phyloP scores from a whole-genome alignment of 164 flowering plant species.

The Tinospora cordifolia region DNA sequence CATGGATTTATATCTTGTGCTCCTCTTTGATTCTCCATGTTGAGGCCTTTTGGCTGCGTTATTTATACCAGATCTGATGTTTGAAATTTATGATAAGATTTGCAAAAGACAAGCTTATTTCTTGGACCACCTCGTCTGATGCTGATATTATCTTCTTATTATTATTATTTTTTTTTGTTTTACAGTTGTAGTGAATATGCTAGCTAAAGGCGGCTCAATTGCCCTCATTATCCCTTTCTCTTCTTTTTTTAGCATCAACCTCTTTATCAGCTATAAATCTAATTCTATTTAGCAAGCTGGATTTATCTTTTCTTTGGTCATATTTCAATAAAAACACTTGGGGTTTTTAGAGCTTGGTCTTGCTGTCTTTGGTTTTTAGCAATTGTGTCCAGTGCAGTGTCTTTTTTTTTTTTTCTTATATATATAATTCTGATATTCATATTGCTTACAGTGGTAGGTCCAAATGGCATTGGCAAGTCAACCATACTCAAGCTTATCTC shows the following conservation, averaged over 20 bases:
- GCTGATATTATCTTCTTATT: background rate
- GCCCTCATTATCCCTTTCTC: too few species aligned
- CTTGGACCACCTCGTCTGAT: background rate
- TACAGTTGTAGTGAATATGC: too few species aligned
- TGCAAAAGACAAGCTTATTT: too few species aligned
- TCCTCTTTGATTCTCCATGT: background rate
- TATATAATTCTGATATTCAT: background rate
- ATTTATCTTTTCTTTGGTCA: background rate
- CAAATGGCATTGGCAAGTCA: slow-evolving; percentile 98
- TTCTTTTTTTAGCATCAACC: too few species aligned
- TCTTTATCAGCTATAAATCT: background rate
- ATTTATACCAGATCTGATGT: too few species aligned
- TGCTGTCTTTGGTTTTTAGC: background rate
- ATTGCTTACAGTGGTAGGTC: slow-evolving; percentile 79
- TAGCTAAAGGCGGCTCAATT: too few species aligned
- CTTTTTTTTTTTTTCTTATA: background rate
- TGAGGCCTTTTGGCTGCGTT: background rate
- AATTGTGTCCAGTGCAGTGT: too few species aligned
- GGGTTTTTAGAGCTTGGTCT: background rate
- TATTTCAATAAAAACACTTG: background rate
- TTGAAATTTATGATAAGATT: too few species aligned
- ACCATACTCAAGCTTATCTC: slow-evolving; percentile 90
- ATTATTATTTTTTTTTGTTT: background rate
- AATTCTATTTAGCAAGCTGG: background rate
- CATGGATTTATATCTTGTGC: background rate